phyloP scores from a whole-genome alignment of 257 asterid genomes.

The Penstemon barbatus region DNA sequence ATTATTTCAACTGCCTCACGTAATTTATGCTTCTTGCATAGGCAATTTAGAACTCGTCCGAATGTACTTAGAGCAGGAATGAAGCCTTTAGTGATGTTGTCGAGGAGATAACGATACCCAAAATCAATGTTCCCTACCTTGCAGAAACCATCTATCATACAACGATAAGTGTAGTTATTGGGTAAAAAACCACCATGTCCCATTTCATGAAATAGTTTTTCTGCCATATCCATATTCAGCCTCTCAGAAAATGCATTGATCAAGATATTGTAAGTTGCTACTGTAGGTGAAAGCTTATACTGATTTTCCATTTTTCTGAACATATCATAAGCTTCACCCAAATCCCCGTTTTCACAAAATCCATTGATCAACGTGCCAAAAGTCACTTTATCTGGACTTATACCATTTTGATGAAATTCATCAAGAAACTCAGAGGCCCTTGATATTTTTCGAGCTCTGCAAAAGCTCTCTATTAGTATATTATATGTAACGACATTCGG shows the following conservation, averaged over 20 bases:
- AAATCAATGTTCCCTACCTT: constrained; percentile 63
- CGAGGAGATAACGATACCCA: constrained; percentile 57
- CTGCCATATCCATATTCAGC: constrained; percentile 58
- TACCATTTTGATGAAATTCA: constrained; percentile 58
- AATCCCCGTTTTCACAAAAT: constrained; percentile 62
- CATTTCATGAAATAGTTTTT: constrained; percentile 64
- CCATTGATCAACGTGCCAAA: constrained; percentile 79
- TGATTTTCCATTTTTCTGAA: constrained; percentile 61
- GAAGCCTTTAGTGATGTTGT: constrained; percentile 48
- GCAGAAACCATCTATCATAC: constrained; percentile 86
- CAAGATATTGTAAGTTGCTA: constrained; percentile 68
- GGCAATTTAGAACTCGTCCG: constrained; percentile 80
- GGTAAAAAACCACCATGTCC: constrained; percentile 43
- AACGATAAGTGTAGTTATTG: constrained; percentile 67
- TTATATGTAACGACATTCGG: constrained; percentile 81
- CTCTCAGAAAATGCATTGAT: constrained; percentile 63
- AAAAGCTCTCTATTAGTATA: constrained; percentile 77
- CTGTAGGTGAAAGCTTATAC: constrained; percentile 53
- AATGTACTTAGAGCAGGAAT: constrained; percentile 59
- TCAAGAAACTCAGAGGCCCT: constrained; percentile 65
- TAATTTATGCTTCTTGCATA: constrained; percentile 62
- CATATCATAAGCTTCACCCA: constrained; percentile 60
- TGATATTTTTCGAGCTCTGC: constrained; percentile 55
- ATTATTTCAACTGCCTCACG: constrained; percentile 66
- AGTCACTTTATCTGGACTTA: constrained; percentile 68